A percentile compares a stretch with the other conserved stretches of the same genome.
phyloP scores from a whole-genome alignment of 352 stramenopile species.

The Phytophthora aleatoria region DNA sequence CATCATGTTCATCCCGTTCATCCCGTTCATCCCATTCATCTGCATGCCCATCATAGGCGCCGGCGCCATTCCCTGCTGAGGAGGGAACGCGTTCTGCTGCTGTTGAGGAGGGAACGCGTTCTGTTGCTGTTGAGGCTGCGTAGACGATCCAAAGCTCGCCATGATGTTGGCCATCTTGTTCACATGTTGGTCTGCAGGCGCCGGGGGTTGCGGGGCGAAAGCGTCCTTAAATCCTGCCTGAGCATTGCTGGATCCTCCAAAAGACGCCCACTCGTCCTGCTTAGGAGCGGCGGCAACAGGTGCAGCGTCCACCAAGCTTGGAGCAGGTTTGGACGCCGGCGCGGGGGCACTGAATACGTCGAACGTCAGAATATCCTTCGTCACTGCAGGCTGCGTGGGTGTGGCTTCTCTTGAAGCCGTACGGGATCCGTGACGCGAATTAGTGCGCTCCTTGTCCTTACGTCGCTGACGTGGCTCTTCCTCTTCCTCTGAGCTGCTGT shows the following conservation, averaged over 20 bases:
- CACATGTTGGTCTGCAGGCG: conserved; percentile 56
- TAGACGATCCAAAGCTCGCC: conserved; percentile 69
- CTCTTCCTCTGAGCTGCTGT: conserved; percentile 51
- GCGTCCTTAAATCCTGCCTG: conserved; percentile 48
- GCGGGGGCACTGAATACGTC: conserved; percentile 60
- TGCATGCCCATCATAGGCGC: conserved; percentile 54
- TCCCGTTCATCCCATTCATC: conserved; percentile 44
- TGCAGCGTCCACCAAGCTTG: conserved; percentile 27
- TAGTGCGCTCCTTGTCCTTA: conserved; percentile 23
- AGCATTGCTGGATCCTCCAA: conserved; percentile 54
- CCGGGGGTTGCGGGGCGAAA: conserved; percentile 41
- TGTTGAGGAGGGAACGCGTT: conserved; percentile 49
- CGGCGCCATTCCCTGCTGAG: conserved; percentile 52
- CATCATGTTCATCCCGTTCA: conserved; percentile 35
- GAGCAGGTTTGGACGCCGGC: conserved; percentile 20
- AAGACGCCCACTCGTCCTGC: conserved; percentile 81
- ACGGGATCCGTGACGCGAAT: conserved; percentile 37
- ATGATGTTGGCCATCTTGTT: conserved; percentile 90
- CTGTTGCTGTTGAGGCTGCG: conserved; percentile 34
- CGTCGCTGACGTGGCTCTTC: conserved; percentile 38
- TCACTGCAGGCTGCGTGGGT: conserved; percentile 28
- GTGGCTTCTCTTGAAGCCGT: conserved; percentile 46
- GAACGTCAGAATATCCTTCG: conserved; percentile 75
- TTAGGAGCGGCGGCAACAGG: conserved; percentile 15
- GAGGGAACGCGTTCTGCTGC: conserved; percentile 44